Percentiles rank a stretch among this genome's conserved stretches.
Evolutionary conservation across 1,284 basidiomycete species (phyloP).

Genomic region (Ustilago sp.): DNA sequence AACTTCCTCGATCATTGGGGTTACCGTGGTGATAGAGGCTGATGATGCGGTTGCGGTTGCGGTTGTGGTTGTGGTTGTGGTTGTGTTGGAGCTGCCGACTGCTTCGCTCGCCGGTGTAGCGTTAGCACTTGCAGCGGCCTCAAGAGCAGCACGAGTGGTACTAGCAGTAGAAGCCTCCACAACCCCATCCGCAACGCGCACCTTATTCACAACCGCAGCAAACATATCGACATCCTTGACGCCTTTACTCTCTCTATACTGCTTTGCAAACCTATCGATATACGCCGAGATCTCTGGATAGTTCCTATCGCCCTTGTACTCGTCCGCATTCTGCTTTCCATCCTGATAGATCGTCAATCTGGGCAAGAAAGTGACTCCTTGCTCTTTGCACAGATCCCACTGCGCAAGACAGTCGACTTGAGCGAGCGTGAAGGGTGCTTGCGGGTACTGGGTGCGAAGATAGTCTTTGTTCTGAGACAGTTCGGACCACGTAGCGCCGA

Average conservation of each 20-base stretch:
- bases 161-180: slow-evolving; percentile 11
- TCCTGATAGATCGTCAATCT: slow-evolving; percentile 60
- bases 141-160: slow-evolving; percentile 4
- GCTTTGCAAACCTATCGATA: slow-evolving; percentile 52
- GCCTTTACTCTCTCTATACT: slow-evolving; percentile 53
- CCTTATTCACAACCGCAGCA: slow-evolving; percentile 12
- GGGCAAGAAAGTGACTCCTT: slow-evolving; percentile 57
- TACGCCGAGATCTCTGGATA: slow-evolving; percentile 58
- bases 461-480: slow-evolving; percentile 75
- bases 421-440: slow-evolving; percentile 64
- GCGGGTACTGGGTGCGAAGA: slow-evolving; percentile 71
- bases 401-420: slow-evolving; percentile 64
- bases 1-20: slow-evolving; percentile 20
- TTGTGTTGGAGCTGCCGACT: not conserved
- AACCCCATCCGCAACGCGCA: slow-evolving; percentile 4
- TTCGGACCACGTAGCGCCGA: slow-evolving; percentile 85
- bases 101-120: slow-evolving; percentile 10
- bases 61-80: slow-evolving; percentile 8
- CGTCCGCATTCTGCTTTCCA: slow-evolving; percentile 45
- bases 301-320: slow-evolving; percentile 56
- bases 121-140: slow-evolving; percentile 7
- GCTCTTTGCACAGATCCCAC: slow-evolving; percentile 58
- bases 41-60: not conserved
- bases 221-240: slow-evolving; percentile 25
- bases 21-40: slow-evolving; percentile 11